phyloP scores from a whole-genome alignment of 805 yeast genomes.

The Candida pseudofarinosa region DNA sequence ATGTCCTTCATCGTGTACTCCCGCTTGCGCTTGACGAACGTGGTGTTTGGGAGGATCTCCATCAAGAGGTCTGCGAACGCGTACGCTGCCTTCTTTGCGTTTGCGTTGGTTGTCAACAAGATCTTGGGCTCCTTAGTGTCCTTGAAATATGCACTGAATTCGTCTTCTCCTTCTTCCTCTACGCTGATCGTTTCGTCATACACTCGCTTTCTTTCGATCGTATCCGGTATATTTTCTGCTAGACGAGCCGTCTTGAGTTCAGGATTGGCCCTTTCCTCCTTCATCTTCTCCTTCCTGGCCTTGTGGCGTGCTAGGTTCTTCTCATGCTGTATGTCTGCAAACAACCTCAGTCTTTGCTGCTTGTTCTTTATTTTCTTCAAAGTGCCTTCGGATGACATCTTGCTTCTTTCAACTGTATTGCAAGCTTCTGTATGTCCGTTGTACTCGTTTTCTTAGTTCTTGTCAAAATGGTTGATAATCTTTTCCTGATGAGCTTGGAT shows the following conservation, averaged over 20 bases:
- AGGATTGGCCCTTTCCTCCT: conserved; percentile 81
- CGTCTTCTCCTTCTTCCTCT: conserved; percentile 61
- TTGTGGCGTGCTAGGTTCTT: conserved; percentile 74
- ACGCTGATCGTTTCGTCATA: conserved; percentile 76
- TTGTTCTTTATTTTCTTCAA: conserved; percentile 62
- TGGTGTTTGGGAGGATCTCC: conserved; percentile 80
- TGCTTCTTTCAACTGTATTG: conserved; percentile 2
- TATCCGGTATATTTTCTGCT: conserved; percentile 70
- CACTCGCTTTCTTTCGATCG: conserved; percentile 79
- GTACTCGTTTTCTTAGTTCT: not conserved
- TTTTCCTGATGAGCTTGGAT: not conserved
- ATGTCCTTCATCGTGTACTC: conserved; percentile 84
- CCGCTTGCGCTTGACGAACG: conserved; percentile 82
- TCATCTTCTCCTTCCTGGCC: conserved; percentile 76
- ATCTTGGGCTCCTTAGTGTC: conserved; percentile 63
- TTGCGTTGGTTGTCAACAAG: conserved; percentile 80
- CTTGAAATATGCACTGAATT: conserved; percentile 57
- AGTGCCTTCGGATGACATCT: conserved; percentile 25
- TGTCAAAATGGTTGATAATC: not conserved
- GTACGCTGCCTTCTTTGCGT: conserved; percentile 82
- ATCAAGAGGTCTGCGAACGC: conserved; percentile 83
- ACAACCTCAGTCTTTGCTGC: conserved; percentile 72
- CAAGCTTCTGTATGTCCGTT: not conserved
- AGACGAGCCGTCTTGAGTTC: conserved; percentile 77
- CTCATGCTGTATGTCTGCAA: conserved; percentile 69